phyloP scores from a whole-genome alignment of 257 asterid species.

The Jacaranda mimosifolia region DNA sequence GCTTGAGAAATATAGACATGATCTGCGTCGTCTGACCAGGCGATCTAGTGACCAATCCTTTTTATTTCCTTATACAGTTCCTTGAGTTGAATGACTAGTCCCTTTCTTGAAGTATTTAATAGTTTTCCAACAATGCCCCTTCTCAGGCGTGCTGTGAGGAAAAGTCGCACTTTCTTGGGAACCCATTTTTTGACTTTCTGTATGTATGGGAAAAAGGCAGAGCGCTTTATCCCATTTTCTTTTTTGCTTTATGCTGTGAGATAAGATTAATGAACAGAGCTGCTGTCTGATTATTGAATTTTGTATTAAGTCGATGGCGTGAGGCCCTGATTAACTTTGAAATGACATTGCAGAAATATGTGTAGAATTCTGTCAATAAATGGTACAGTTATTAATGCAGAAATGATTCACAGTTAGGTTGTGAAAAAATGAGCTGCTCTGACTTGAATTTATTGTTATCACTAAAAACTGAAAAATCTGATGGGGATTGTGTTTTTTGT shows the following conservation, averaged over 20 bases:
- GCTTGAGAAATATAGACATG: constrained; percentile 36
- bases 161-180: constrained; percentile 41
- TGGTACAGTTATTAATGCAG: not conserved
- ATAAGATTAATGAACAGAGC: constrained; percentile 7
- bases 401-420: too few relatives aligned
- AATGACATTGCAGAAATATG: constrained; percentile 33
- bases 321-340: constrained; percentile 21
- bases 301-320: not conserved
- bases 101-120: constrained; percentile 22
- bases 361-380: not conserved
- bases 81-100: constrained; percentile 37
- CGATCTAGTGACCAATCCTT: constrained; percentile 40
- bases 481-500: not conserved
- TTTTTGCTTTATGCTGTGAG: constrained; percentile 28
- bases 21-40: constrained; percentile 27
- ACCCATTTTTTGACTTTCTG: constrained; percentile 34
- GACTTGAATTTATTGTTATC: too few relatives aligned
- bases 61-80: constrained; percentile 27
- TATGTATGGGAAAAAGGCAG: constrained; percentile 35
- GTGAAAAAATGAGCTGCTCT: too few relatives aligned
- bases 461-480: not conserved
- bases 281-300: constrained; percentile 7
- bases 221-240: constrained; percentile 32
- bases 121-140: constrained; percentile 34
- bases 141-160: constrained; percentile 40